Percentiles rank a stretch among this genome's conserved stretches.
Conservation (phyloP, 2,329 filamentous ascomycete genomes). For the Lecanosticta acicola region DNA sequence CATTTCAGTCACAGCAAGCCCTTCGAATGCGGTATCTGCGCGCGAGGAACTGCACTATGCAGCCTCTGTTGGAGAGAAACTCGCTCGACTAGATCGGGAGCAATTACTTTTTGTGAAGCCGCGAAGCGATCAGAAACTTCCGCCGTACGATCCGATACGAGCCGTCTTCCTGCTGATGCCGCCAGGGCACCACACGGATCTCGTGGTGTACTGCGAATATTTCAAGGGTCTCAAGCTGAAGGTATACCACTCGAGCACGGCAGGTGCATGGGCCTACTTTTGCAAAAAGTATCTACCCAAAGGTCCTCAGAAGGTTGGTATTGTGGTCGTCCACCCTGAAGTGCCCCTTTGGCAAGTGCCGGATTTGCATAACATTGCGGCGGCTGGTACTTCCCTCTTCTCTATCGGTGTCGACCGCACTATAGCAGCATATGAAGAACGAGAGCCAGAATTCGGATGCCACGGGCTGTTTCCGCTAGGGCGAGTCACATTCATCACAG, state of each 20-base stretch:
- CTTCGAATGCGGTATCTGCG: background rate
- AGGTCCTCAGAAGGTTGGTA: background rate
- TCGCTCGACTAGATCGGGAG: slow-evolving; percentile 10
- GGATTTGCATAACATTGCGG: slow-evolving; percentile 27
- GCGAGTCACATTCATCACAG: slow-evolving; percentile 39
- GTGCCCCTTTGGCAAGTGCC: slow-evolving; percentile 32
- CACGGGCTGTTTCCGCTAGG: slow-evolving; percentile 36
- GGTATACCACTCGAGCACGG: slow-evolving; percentile 21
- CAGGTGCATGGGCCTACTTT: slow-evolving; percentile 28
- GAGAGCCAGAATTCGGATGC: slow-evolving; percentile 16
- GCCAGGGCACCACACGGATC: slow-evolving; percentile 13
- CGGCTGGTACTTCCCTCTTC: slow-evolving; percentile 34
- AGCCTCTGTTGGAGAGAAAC: slow-evolving; percentile 5
- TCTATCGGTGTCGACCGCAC: slow-evolving; percentile 30
- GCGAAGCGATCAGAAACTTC: slow-evolving; percentile 3
- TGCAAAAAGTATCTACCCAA: slow-evolving; percentile 8
- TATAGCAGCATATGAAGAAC: slow-evolving; percentile 12
- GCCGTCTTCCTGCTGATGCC: slow-evolving; percentile 29
- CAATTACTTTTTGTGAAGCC: slow-evolving; percentile 1
- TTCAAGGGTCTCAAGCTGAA: slow-evolving; percentile 18
- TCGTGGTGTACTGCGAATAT: slow-evolving; percentile 16
- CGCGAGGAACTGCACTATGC: background rate
- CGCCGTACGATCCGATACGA: background rate
- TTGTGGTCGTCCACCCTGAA: slow-evolving; percentile 30
- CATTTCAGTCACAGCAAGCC: background rate